Evolutionary conservation across 345 rosid genomes (phyloP), one percentile per base, ranked within the genome.

Genomic region (Rhizophora apiculata): DNA sequence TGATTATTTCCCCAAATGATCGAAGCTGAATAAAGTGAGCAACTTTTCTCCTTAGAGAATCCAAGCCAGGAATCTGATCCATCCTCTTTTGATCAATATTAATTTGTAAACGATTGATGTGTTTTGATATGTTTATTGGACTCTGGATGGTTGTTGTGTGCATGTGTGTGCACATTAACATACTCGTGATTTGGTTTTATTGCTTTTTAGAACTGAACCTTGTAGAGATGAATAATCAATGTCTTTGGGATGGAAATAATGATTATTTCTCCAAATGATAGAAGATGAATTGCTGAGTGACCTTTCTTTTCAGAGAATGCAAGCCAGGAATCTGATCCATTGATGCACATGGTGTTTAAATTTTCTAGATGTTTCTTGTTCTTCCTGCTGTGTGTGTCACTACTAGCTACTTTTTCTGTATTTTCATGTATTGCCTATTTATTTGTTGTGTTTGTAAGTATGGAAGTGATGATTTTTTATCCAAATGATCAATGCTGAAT

Each of bases 1-100:
- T 70, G 66, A 31, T 62, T 32, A 30, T 61, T 59, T 69, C 67
- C 53, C 67, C 61, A 61, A 49, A 61, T 70, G 60, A 34, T 70
- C 36, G 22, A 51, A 18, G 29, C 53, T 54, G 62, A 63, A 53
- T 62, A 62, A 49, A 61, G 31, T 70, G 53, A 30, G 67, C n/a
- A 4, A 60, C 31, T 30, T 60, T n/a, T 69, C 72, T 70, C 54
- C 36, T 27, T 1, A 9, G 51, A 62, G 68, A 70, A 51, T 70
- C 11, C 37, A 49, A 61, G 60, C 52, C 36, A 51, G 60, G 49
- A 69, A 61, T 48, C 53, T 31, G 61, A 62, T 53, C 49, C 62
- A 31, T 62, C 18, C 27, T 36, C 10, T 8, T 62, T 3, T 0
- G 37, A 31, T 26, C 16, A 2, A 39, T 39, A 6, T 43, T 8